Evolutionary conservation across 2,329 filamentous ascomycete species (phyloP), one percentile per base, ranked within the genome.

Genomic region (Alternaria metachromatica): DNA sequence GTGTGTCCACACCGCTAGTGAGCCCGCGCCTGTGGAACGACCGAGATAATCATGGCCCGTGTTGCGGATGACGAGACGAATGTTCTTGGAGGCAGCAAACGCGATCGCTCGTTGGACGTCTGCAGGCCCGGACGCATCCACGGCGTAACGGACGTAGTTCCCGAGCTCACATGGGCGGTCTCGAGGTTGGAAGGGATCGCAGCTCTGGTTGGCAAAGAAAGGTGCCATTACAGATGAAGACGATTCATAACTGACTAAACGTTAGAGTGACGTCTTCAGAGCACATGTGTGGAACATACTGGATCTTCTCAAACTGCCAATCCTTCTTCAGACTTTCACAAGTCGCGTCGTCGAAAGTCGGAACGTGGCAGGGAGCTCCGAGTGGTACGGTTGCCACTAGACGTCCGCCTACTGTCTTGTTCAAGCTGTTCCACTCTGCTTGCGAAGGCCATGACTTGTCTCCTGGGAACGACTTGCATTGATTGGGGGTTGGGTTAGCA

Each of bases 21-120:
- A 62, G 43, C 63, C 60, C 6, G 63, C 66, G 20, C 68, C 69
- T 9, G 62, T 63, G 12, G 64, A 70, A n/a, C 66, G 66, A 13
- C 70, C 69, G n/a, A 69, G 65, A 53, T 73, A 77, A 50, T 73
- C 70, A 55, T 78, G 76, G 7, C 74, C 75, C 9, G 75, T 76
- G 49, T 76, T 78, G 12, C 67, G 66, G 43, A 78, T 66, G 2
- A 74, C 71, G 1, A 77, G 67, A 8, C 75, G 72, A 9, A 78
- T 69, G 26, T 78, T 74, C 20, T 61, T 61, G 4, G 57, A 60
- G 0, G 62, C 46, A 11, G 73, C 76, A 53, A 76, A 78, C n/a
- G 25, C 57, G 15, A 72, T 62, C 4, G 70, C 57, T 6, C n/a
- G 37, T 12, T 70, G 67, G 8, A 69, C 57, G n/a, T 74, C 66